Base-by-base conservation (phyloP, 2,329 filamentous ascomycete genomes). In the Coniosporium tulheliwenetii region DNA sequence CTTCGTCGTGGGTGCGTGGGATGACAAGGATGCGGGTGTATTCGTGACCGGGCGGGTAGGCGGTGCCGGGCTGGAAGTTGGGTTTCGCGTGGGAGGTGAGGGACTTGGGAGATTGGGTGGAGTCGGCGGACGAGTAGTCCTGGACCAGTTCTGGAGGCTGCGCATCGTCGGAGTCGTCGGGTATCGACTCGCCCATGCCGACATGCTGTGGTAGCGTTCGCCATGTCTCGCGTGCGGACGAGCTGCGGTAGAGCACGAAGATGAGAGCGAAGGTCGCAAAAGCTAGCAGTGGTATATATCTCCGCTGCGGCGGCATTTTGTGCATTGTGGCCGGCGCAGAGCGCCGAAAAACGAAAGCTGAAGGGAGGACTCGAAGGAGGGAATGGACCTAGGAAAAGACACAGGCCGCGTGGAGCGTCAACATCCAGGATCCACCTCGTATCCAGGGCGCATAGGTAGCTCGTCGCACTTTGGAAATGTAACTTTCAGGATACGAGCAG, bases 1-100 rank as follows among this genome's bases (percentile, higher is more conserved):
- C 63, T 50, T 77, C 71, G 2, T 57, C 53, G 42, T 64, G 66
- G 15, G 66, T 66, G 37, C 65, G 64, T 1, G 73, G 65, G 39
- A 77, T 62, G 5, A 79, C 69, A 16, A 79, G 52, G 1, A 59
- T 62, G 19, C 68, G 69, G 2, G 70, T 70, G 49, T 74, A 77
- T 34, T 64, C 65, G 44, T 62, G 60, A 1, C 65, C 66, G 0
- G 60, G 47, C 0, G 68, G 62, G 43, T 68, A 66, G 7, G 60
- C 54, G 2, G 51, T 47, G 3, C 58, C 55, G 30, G 51, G 30
- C n/a, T 52, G 45, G 45, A 56, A 55, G 3, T 38, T 38, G 29
- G 33, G 39, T 41, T 16, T 44, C 30, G 16, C 36, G 41, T 33
- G 45, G 44, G 39, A 36, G 42, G 26, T 4, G 19, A 26, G 19